A percentile compares a stretch with the other conserved stretches of the same genome.
Evolutionary conservation across 1,139 yeast genomes (phyloP).

Genomic region (Nakaseomyces nivariensis): DNA sequence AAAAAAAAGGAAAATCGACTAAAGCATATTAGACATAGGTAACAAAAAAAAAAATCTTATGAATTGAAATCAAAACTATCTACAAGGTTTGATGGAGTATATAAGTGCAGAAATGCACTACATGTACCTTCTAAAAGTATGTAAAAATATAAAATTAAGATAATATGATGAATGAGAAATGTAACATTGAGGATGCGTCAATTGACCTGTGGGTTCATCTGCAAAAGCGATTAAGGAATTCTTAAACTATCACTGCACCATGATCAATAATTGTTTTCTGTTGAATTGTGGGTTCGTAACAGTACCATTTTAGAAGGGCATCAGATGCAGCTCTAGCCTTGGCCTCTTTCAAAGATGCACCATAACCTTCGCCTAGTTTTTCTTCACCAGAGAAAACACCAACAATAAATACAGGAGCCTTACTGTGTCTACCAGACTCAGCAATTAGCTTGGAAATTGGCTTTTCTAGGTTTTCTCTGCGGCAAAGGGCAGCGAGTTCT

Average conservation of each 20-base stretch:
- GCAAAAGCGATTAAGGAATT: too few relatives aligned
- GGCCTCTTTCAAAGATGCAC: constrained; percentile 85
- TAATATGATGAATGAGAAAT: not conserved
- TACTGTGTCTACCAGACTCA: constrained; percentile 84
- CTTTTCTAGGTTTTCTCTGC: constrained; percentile 61
- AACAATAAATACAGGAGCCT: constrained; percentile 78
- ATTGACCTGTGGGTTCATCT: too few relatives aligned
- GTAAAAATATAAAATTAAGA: not conserved
- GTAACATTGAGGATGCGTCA: not conserved
- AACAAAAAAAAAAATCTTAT: not conserved
- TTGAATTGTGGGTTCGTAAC: constrained; percentile 65
- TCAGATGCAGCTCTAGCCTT: constrained; percentile 86
- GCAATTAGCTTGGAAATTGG: constrained; percentile 81
- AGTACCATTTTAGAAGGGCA: constrained; percentile 84
- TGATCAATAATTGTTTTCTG: constrained; percentile 33
- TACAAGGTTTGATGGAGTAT: constrained; percentile 2
- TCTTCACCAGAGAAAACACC: constrained; percentile 82
- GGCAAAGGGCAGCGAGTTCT: constrained; percentile 70
- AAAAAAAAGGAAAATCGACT: not conserved
- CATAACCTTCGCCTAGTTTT: constrained; percentile 91
- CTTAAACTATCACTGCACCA: constrained; percentile 35
- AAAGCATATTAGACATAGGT: not conserved
- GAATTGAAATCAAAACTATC: constrained; percentile 2
- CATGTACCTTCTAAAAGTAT: not conserved
- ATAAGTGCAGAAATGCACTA: not conserved